Evolutionary conservation across 306 rosid genomes (phyloP), one percentile per base, ranked within the genome.

Genomic region (Quercus bicolor): DNA sequence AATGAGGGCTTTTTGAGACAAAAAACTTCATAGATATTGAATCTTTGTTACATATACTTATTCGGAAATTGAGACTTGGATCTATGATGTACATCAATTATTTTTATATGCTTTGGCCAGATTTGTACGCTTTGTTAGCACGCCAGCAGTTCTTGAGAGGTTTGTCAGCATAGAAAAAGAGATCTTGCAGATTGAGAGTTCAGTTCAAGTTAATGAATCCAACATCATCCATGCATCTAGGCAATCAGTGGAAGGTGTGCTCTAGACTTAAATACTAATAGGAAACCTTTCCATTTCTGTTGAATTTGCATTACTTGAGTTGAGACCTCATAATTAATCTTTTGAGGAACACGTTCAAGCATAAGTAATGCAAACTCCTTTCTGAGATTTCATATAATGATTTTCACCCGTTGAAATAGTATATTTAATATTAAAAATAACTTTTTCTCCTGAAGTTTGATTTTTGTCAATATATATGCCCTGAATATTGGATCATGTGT

Each of bases 91-190:
- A 33, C 37, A 33, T 33, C 2, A 33, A 33, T 33, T 33, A 33
- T 33, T 33, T 33, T 33, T 33, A 5, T 16, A 55, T 20, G 19
- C n/a, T 55, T 55, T 55, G 60, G 60, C 20, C 81, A 90, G 94
- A 80, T 88, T 90, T 85, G 94, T 90, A 72, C 82, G 92, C n/a
- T 90, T 88, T 52, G 92, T 90, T 70, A 85, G 94, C 89, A 88
- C 94, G 40, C 94, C 92, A 19, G 90, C 89, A 3, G 73, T 88
- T 85, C 61, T 90, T 77, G 94, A 90, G 90, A 88, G 94, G 78
- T 90, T 90, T 83, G 87, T 85, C 60, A 85, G 72, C 80, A 66
- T 88, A 81, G 92, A 90, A 68, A 88, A 72, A 64, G 94, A 90
- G 82, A 86, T 88, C 75, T 82, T 77, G 81, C 94, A 90, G 85